A percentile compares a stretch with the other conserved stretches of the same genome.
phyloP scores from a whole-genome alignment of 208 protist species.

The Leishmania braziliensis region DNA sequence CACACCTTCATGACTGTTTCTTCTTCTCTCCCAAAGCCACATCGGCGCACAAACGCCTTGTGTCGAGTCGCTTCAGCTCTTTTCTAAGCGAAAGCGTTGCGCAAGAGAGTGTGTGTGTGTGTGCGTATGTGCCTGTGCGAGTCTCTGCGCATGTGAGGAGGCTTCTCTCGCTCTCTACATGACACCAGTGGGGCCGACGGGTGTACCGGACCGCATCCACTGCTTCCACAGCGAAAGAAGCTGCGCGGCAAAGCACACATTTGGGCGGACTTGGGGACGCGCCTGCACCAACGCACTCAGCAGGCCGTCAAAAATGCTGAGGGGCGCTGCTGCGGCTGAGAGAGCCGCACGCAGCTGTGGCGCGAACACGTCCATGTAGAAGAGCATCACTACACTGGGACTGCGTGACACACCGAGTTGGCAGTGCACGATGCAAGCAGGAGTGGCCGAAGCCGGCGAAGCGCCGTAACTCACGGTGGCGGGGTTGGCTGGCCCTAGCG shows the following conservation, averaged over 20 bases:
- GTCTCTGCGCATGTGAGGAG: neutral
- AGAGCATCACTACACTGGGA: constrained; percentile 61
- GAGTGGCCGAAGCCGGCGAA: constrained; percentile 5
- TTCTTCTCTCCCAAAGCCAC: neutral
- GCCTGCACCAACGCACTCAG: constrained; percentile 45
- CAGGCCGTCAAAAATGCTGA: constrained; percentile 20
- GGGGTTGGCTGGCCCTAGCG: neutral
- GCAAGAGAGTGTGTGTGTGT: constrained; percentile 5
- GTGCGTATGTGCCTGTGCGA: neutral
- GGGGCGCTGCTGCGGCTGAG: neutral
- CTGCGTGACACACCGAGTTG: constrained; percentile 78
- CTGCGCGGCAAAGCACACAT: constrained; percentile 74
- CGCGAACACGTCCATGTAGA: constrained; percentile 33
- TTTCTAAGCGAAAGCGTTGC: neutral
- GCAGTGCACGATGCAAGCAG: constrained; percentile 79
- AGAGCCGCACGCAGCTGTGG: constrained; percentile 7
- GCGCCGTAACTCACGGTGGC: neutral
- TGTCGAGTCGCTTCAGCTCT: neutral
- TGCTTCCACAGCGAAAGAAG: constrained; percentile 53
- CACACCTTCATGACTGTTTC: neutral
- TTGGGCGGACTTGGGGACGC: constrained; percentile 57
- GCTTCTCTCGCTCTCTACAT: neutral
- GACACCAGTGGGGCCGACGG: neutral
- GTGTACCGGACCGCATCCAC: neutral
- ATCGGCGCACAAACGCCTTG: neutral